These are phyloP conservation scores for Fraxinus paxiana DNA, from an alignment of 305 asterid genomes.

Conservation along the genomic window DNA sequence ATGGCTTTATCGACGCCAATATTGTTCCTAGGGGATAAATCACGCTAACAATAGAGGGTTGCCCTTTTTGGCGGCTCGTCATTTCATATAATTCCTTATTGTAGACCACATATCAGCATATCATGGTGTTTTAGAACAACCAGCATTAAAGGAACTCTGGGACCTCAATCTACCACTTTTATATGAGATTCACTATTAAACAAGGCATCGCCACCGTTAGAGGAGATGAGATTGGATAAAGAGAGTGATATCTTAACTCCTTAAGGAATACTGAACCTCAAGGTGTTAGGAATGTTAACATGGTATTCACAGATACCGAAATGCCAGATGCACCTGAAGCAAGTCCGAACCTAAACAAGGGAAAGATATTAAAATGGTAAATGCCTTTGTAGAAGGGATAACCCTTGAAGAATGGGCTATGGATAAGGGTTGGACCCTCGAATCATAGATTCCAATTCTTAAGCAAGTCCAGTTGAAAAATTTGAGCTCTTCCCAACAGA, in stretches of 20 bases:
- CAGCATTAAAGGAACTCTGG: background rate
- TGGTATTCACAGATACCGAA: background rate
- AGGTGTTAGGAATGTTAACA: background rate
- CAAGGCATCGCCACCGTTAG: background rate
- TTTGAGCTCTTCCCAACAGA: background rate
- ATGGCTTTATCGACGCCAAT: no score
- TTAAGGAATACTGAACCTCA: background rate
- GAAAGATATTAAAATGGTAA: background rate
- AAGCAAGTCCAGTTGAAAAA: background rate
- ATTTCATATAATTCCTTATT: background rate
- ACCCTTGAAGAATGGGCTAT: background rate
- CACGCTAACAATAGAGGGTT: no score
- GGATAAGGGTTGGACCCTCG: background rate
- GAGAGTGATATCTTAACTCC: background rate
- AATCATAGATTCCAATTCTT: background rate
- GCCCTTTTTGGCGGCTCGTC: no score
- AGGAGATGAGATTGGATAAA: no score
- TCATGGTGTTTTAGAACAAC: background rate
- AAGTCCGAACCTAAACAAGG: background rate
- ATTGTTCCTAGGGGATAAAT: no score
- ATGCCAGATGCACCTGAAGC: background rate
- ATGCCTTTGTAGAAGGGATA: background rate
- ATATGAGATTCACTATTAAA: background rate
- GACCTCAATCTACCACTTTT: background rate
- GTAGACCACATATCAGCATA: background rate